Base-by-base conservation (phyloP, 2,329 filamentous ascomycete genomes). In the Alternaria gansuensis region DNA sequence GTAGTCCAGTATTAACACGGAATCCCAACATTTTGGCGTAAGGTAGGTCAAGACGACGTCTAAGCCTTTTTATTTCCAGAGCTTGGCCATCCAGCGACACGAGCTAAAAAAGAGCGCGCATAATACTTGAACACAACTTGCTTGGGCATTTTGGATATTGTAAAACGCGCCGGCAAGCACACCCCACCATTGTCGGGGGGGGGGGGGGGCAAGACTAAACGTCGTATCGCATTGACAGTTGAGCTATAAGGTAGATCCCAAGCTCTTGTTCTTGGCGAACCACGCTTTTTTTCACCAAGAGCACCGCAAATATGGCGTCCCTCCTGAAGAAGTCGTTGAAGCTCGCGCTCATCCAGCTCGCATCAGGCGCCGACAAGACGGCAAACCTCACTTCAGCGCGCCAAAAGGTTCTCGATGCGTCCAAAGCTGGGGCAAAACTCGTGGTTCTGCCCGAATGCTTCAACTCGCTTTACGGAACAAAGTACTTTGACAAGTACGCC, bases 371-470 rank as follows among this genome's bases (percentile, higher is more conserved):
- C 65, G 92, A 97, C 82, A 99, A 99, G 82, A 76, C 88, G 10
- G 85, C 85, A 66, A 99, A 99, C 80, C 91, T 99, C 63, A 75
- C 84, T 23, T 89, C 89, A 76, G 94, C 95, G 11, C 89, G 91
- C 57, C 83, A 84, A 41, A 93, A 95, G 76, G 93, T 98, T 58
- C 85, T 92, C 63, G 88, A 92, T 77, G 94, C 95, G 5, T 89
- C 92, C 24, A 78, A 82, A 26, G 82, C 54, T 10, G 94, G 94
- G 67, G 92, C 94, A 60, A 88, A 90, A 57, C 88, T 99, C 59
- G 89, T 98, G 65, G 92, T 98, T 33, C 86, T 99, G 17, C 95
- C 95, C 34, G 95, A 99, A 82, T 99, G 95, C 84, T 99, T 99
- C 87, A 99, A 99, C 83, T 96, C 91, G 40, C 95, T 95, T 8